A percentile compares a stretch with the other conserved stretches of the same genome.
Conservation (phyloP, 2,329 filamentous ascomycete species). For the Chaetomium strumarium region DNA sequence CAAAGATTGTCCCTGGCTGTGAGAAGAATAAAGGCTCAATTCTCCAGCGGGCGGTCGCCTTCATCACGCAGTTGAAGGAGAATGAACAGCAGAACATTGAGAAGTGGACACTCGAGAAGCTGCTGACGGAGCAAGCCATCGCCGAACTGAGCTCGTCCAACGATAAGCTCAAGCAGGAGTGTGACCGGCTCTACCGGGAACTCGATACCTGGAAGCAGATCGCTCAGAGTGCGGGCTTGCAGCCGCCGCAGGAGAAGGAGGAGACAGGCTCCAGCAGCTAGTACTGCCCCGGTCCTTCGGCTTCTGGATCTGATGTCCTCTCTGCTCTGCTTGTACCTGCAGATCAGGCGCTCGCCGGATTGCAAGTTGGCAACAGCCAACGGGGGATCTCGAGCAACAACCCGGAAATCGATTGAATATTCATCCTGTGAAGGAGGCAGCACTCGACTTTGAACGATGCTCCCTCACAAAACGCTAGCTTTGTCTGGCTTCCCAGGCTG, state of each 20-base stretch:
- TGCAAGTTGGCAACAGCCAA: too few species aligned
- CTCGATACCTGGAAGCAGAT: conserved; percentile 72
- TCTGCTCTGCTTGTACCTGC: background rate
- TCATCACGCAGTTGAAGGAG: conserved; percentile 90
- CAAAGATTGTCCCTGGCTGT: conserved; percentile 94
- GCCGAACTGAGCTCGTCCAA: conserved; percentile 81
- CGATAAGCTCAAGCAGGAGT: conserved; percentile 78
- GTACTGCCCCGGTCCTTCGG: background rate
- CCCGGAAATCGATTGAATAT: too few species aligned
- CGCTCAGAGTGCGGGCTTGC: conserved; percentile 54
- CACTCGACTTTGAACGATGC: too few species aligned
- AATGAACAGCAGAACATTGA: conserved; percentile 92
- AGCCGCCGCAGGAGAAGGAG: conserved; percentile 34
- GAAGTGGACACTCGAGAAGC: conserved; percentile 88
- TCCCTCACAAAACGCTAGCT: too few species aligned
- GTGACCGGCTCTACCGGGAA: conserved; percentile 70
- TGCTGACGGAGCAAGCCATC: conserved; percentile 82
- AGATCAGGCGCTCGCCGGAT: too few species aligned
- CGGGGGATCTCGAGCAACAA: too few species aligned
- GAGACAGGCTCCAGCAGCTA: conserved; percentile 26
- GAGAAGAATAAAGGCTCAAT: conserved; percentile 99
- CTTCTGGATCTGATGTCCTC: background rate
- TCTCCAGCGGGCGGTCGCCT: conserved; percentile 84
- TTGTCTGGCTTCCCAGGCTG: too few species aligned
- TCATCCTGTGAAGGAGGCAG: too few species aligned